Base-by-base conservation (phyloP, 139 green algal genomes). In the Cymbomonas tetramitiformis region DNA sequence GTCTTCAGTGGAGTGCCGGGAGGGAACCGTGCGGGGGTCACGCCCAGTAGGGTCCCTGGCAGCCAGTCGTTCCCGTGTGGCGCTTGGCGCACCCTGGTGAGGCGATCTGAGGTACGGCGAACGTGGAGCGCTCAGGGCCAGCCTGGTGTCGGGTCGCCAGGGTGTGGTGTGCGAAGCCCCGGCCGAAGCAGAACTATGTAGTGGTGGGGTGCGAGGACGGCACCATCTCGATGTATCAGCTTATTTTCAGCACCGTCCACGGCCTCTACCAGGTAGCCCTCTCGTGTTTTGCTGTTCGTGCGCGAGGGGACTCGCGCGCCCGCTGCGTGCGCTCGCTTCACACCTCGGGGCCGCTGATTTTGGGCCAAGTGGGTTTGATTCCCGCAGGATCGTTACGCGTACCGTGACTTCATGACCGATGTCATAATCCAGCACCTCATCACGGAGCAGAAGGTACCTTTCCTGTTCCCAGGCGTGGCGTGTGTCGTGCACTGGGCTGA, bases 381-480 rank as follows among this genome's bases (percentile, higher is more conserved):
- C n/a, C n/a, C n/a, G 44, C 56, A n/a, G 52, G 61, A 69, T 9
- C 30, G 48, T 0, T 69, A 69, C 46, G 56, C 48, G 30, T 70
- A 62, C 61, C 69, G 83, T 28, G 83, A 90, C 47, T 66, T 64
- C 36, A 85, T 88, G 78, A 87, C 82, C 8, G 83, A 87, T 33
- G 83, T 93, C 10, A 80, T 90, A 52, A 79, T 93, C 34, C 78
- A 90, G 68, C 78, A 88, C 53, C 67, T 93, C 31, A 79, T 80
- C 25, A 85, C 77, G 0, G 83, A 86, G 58, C 73, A 86, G 54
- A 84, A 86, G 62, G 72, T 84, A n/a, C n/a, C n/a, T n/a, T n/a
- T n/a, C n/a, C n/a, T n/a, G n/a, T 12, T 44, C 15, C 18, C 18
- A n/a, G 38, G 15, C 15, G 15, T 44, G 18, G 15, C 18, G 38